Evolutionary conservation across 352 stramenopile genomes (phyloP).

Genomic region (Globisporangium iwayamae): DNA sequence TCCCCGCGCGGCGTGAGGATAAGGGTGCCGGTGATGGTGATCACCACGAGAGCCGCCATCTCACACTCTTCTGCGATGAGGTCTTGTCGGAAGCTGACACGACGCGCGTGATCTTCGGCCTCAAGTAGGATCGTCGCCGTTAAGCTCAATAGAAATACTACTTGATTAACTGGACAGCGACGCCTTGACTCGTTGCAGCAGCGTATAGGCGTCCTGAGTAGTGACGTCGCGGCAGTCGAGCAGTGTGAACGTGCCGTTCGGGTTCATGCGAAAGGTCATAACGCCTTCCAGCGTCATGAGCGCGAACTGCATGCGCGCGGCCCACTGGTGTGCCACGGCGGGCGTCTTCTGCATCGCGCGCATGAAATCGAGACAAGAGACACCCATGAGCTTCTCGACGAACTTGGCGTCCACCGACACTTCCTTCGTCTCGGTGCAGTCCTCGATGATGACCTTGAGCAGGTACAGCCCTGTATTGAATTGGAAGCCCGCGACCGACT

Average conservation of each 20-base stretch:
- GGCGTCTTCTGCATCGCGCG: slow-evolving; percentile 64
- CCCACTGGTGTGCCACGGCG: slow-evolving; percentile 52
- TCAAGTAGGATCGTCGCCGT: neutral
- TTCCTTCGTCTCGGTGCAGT: slow-evolving; percentile 58
- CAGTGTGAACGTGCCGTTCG: slow-evolving; percentile 37
- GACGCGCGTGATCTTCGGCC: slow-evolving; percentile 14
- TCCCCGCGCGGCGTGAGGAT: slow-evolving; percentile 25
- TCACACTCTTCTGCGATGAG: slow-evolving; percentile 29
- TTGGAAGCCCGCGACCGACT: slow-evolving; percentile 81
- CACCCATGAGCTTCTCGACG: slow-evolving; percentile 71
- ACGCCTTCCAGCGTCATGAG: slow-evolving; percentile 81
- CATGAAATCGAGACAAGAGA: slow-evolving; percentile 62
- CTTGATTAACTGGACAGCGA: slow-evolving; percentile 7
- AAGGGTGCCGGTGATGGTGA: neutral
- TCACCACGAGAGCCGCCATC: slow-evolving; percentile 12
- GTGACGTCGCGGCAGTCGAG: slow-evolving; percentile 48
- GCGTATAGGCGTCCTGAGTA: slow-evolving; percentile 26
- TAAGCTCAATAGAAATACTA: slow-evolving; percentile 5
- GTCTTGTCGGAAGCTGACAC: slow-evolving; percentile 12
- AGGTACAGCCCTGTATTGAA: slow-evolving; percentile 70
- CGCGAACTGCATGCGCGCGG: slow-evolving; percentile 72
- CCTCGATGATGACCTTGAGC: slow-evolving; percentile 71
- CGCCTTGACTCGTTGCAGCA: slow-evolving; percentile 44
- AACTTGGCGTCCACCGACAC: slow-evolving; percentile 52
- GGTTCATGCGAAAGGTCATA: slow-evolving; percentile 47